phyloP scores from a whole-genome alignment of 2,329 filamentous ascomycete genomes.

The Hymenoscyphus repandus region DNA sequence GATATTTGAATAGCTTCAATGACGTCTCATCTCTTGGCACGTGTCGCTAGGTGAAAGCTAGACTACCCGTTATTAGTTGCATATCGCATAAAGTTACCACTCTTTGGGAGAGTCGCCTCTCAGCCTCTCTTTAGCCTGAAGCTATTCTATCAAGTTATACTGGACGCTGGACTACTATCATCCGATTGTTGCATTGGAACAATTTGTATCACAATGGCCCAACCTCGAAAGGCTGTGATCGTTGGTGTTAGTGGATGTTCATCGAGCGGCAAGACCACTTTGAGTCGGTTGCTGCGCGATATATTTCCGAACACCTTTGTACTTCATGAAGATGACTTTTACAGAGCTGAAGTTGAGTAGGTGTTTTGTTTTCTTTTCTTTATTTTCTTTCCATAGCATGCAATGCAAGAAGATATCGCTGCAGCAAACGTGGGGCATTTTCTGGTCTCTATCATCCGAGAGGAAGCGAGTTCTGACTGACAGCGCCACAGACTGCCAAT shows the following conservation, averaged over 20 bases:
- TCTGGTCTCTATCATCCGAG: too few relatives aligned
- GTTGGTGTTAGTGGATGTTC: conserved; percentile 86
- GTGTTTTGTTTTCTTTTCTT: conserved; percentile 25
- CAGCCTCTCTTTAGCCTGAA: background rate
- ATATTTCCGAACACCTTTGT: conserved; percentile 77
- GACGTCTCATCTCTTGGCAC: background rate
- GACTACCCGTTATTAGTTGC: too few relatives aligned
- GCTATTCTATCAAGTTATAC: too few relatives aligned
- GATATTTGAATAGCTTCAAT: background rate
- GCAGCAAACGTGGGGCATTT: too few relatives aligned
- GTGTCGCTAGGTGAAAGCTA: too few relatives aligned
- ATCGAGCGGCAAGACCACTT: conserved; percentile 90
- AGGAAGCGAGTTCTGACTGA: background rate
- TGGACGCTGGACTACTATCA: too few relatives aligned
- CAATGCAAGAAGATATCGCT: background rate
- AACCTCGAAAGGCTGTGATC: conserved; percentile 42
- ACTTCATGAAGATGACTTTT: conserved; percentile 95
- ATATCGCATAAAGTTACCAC: too few relatives aligned
- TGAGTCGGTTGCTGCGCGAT: conserved; percentile 76
- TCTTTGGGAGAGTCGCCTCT: background rate
- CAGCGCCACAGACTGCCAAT: conserved; percentile 43
- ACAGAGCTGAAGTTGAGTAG: conserved; percentile 70
- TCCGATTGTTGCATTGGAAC: background rate
- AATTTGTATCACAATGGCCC: background rate
- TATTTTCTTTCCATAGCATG: too few relatives aligned